Conservation (phyloP, 1,139 yeast species). For the Debaryomyces nepalensis region DNA sequence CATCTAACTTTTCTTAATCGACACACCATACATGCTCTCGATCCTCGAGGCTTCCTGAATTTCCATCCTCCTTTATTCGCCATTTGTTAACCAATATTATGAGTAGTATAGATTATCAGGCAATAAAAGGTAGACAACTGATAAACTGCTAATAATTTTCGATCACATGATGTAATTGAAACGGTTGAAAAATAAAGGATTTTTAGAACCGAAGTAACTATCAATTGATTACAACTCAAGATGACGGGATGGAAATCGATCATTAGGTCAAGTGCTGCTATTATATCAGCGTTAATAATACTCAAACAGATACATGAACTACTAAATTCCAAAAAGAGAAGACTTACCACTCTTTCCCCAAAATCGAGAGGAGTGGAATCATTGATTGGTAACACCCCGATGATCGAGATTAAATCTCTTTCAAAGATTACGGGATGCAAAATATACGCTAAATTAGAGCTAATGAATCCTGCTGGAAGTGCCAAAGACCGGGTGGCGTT, state of each 20-base stretch:
- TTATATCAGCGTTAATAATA: slow-evolving; percentile 21
- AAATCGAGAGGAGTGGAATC: slow-evolving; percentile 46
- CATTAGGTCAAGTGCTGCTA: slow-evolving; percentile 23
- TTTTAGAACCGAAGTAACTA: not conserved
- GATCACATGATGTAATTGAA: not conserved
- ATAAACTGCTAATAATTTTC: not conserved
- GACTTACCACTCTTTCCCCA: slow-evolving; percentile 33
- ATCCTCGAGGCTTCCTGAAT: slow-evolving; percentile 32
- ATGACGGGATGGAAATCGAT: slow-evolving; percentile 13
- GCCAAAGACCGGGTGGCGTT: slow-evolving; percentile 95
- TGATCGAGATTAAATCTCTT: slow-evolving; percentile 78
- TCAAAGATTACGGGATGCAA: slow-evolving; percentile 78
- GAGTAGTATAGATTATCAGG: too few relatives aligned
- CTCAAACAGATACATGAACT: slow-evolving; percentile 19
- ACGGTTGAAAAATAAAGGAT: not conserved
- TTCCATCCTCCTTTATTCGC: slow-evolving; percentile 13
- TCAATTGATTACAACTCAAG: not conserved
- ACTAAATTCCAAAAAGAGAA: slow-evolving; percentile 1
- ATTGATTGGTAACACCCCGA: slow-evolving; percentile 88
- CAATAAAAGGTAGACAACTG: too few relatives aligned
- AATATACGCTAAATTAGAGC: slow-evolving; percentile 84
- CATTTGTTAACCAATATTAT: too few relatives aligned
- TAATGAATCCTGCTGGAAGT: slow-evolving; percentile 91
- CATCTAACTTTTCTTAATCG: slow-evolving; percentile 67
- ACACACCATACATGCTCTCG: slow-evolving; percentile 50